Percentiles rank a stretch among this genome's conserved stretches.
These are phyloP conservation scores for Kuraishia floccosa DNA, from an alignment of 805 yeast genomes.

Conservation along the genomic window DNA sequence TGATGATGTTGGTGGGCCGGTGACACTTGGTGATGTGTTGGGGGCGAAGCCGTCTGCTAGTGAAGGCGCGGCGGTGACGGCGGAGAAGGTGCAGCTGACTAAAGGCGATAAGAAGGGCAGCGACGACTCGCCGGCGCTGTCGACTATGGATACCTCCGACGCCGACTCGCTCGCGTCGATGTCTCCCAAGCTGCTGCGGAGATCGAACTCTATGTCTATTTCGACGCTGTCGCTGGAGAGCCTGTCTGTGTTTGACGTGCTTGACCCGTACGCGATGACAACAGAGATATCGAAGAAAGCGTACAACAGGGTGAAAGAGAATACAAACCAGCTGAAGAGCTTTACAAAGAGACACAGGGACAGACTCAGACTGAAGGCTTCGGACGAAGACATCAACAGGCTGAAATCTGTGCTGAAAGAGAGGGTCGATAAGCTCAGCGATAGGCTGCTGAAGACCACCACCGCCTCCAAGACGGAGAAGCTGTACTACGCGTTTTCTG, in stretches of 20 bases:
- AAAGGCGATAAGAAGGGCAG: no score
- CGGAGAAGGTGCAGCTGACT: no score
- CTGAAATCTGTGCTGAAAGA: constrained; percentile 11
- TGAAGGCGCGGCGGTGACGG: no score
- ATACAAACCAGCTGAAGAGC: constrained; percentile 4
- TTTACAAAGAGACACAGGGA: constrained; percentile 14
- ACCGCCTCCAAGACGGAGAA: constrained; percentile 56
- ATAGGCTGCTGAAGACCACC: constrained; percentile 21
- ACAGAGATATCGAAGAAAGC: constrained; percentile 10
- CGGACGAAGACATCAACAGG: constrained; percentile 15
- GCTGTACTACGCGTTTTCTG: constrained; percentile 64
- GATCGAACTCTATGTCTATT: constrained; percentile 37
- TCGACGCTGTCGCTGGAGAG: constrained; percentile 9
- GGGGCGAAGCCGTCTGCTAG: no score
- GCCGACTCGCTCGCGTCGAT: background rate
- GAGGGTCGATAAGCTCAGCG: constrained; percentile 25
- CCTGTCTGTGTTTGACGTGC: constrained; percentile 15
- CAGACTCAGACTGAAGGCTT: constrained; percentile 11
- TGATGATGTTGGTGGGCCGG: no score
- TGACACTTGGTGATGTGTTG: no score
- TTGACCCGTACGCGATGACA: constrained; percentile 16
- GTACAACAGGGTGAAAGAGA: constrained; percentile 5
- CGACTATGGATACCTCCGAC: background rate
- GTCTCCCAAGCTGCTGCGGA: no score
- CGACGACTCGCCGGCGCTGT: background rate